Conservation (phyloP, 78 protist species). For the Tieghemostelium lacteum region DNA sequence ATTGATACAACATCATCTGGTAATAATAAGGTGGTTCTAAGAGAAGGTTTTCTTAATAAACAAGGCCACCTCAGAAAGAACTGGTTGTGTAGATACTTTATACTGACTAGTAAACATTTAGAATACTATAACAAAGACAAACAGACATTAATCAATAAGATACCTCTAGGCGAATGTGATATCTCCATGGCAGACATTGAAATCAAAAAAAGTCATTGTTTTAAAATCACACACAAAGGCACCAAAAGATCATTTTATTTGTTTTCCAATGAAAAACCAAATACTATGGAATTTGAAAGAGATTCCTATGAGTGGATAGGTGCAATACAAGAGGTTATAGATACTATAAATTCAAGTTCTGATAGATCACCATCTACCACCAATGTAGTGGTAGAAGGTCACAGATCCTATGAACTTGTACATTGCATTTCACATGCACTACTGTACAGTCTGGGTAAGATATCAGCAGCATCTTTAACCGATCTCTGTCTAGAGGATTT, state of each 20-base stretch:
- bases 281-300: slow-evolving; percentile 25
- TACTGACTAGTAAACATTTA: slow-evolving; percentile 32
- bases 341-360: neutral
- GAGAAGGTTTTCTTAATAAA: slow-evolving; percentile 67
- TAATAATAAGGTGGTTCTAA: slow-evolving; percentile 11
- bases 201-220: slow-evolving; percentile 47
- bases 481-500: slow-evolving; percentile 27
- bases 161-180: slow-evolving; percentile 37
- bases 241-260: slow-evolving; percentile 48
- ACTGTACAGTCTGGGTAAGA: slow-evolving; percentile 49
- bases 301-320: slow-evolving; percentile 75
- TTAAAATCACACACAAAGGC: slow-evolving; percentile 43
- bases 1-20: neutral
- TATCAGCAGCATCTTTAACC: slow-evolving; percentile 42
- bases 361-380: neutral
- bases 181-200: slow-evolving; percentile 66
- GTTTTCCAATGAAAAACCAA: slow-evolving; percentile 9
- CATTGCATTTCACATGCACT: slow-evolving; percentile 56
- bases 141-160: slow-evolving; percentile 13
- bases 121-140: slow-evolving; percentile 56
- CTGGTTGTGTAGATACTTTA: slow-evolving; percentile 67
- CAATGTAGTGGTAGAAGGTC: slow-evolving; percentile 22
- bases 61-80: slow-evolving; percentile 78
- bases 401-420: slow-evolving; percentile 43
- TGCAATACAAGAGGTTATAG: slow-evolving; percentile 67